These are phyloP conservation scores for Podospora pseudopauciseta DNA, from an alignment of 495 filamentous ascomycete genomes.

Conservation along the genomic window DNA sequence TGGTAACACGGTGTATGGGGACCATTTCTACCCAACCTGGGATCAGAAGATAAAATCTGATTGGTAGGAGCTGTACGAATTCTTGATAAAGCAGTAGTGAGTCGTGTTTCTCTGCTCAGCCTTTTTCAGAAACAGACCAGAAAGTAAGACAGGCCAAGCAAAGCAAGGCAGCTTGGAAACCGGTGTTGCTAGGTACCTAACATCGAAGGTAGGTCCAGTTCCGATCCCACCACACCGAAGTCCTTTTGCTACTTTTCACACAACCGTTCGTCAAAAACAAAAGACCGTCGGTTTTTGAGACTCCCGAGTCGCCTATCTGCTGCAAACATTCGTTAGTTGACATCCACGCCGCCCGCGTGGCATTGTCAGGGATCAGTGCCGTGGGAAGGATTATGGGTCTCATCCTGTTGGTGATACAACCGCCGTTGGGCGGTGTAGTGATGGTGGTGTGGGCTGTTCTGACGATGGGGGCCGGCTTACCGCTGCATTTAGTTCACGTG, in stretches of 20 bases:
- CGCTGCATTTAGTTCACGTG: not conserved
- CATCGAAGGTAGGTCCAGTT: too few species aligned
- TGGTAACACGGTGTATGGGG: too few species aligned
- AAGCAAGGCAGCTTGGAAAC: not conserved
- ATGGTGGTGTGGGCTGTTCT: not conserved
- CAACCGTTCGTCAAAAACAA: not conserved
- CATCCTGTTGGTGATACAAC: not conserved
- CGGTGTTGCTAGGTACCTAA: too few species aligned
- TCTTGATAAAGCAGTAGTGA: not conserved
- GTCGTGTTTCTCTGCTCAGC: not conserved
- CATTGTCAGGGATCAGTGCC: not conserved
- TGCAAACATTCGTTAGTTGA: not conserved
- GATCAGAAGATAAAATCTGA: not conserved
- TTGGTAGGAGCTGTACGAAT: not conserved
- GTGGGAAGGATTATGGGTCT: not conserved
- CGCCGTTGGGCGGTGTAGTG: not conserved
- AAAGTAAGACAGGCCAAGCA: not conserved
- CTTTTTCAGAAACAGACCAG: not conserved
- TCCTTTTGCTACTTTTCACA: not conserved
- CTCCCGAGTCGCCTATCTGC: not conserved
- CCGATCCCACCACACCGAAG: not conserved
- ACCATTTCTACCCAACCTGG: too few species aligned
- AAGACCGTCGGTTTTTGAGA: not conserved
- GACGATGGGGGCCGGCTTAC: not conserved
- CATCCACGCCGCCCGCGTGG: not conserved